phyloP scores from a whole-genome alignment of 306 rosid species.

The Prosopis cineraria region DNA sequence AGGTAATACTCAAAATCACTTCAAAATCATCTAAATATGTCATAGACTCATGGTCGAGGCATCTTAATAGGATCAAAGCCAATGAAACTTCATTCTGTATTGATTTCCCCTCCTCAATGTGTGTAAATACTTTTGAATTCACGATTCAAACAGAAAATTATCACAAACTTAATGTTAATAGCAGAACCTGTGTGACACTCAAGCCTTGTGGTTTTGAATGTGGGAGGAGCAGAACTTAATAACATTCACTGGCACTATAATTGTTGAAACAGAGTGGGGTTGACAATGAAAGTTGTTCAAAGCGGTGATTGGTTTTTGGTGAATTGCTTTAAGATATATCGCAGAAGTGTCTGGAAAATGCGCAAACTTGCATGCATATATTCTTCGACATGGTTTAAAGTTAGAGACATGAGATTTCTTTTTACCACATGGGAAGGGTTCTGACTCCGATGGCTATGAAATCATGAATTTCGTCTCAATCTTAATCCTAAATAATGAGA shows the following conservation, averaged over 20 bases:
- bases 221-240: background rate
- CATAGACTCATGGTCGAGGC: background rate
- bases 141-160: background rate
- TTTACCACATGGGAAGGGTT: background rate
- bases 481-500: constrained; percentile 4
- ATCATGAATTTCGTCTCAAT: background rate
- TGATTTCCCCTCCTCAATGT: background rate
- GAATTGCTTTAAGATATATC: background rate
- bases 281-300: background rate
- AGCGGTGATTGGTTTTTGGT: background rate
- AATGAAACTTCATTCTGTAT: background rate
- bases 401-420: background rate
- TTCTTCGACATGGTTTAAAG: background rate
- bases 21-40: background rate
- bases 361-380: background rate
- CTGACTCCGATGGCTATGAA: background rate
- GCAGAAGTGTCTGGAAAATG: background rate
- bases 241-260: background rate
- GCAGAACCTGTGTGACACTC: background rate
- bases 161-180: background rate
- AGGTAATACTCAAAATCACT: background rate
- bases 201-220: background rate
- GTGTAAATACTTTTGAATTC: background rate
- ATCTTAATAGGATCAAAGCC: background rate
- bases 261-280: background rate